Evolutionary conservation across 345 rosid species (phyloP), one percentile per base, ranked within the genome.

Genomic region (Bruguiera sexangula): DNA sequence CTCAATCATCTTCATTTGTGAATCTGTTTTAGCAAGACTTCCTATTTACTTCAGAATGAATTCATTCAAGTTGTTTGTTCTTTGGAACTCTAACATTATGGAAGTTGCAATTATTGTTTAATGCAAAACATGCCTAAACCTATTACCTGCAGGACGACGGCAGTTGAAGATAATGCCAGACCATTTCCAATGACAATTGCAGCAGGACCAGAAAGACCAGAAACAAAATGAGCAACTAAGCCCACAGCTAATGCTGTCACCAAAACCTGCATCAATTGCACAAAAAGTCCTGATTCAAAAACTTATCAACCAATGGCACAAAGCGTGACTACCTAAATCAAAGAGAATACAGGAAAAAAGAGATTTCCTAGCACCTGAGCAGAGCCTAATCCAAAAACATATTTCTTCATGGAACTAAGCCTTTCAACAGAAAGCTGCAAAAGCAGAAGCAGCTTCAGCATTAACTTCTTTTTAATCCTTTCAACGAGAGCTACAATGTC

Each of bases 381-480:
- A 30, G 98, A 85, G 76, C 98, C 98, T 74, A 94, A 80, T 72
- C 99, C 99, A 68, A 95, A 95, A 71, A 95, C 99, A 78, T 95
- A 95, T 78, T 89, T 95, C 92, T 95, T 95, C 99, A 95, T 95
- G 82, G 99, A 89, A 79, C 95, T 95, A 71, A 95, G 89, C 79
- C 99, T 88, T 83, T 95, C 99, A 83, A 95, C 99, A 71, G 99
- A 94, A 46, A 95, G 96, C 99, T 95, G 81, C 70, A 78, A 80
- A 76, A 72, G n/a, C 43, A 81, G 34, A 82, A 63, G 63, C 72
- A 72, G 70, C 31, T 70, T 75, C 72, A 73, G 69, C 24, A 36
- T 72, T 59, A 63, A 62, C 53, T 29, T 43, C 58, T 82, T 60
- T 62, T 43, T 13, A 13, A 11, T 43, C n/a, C 71, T 68, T 34